Conservation (phyloP, 2,329 filamentous ascomycete genomes). For the Penicillium sp. region DNA sequence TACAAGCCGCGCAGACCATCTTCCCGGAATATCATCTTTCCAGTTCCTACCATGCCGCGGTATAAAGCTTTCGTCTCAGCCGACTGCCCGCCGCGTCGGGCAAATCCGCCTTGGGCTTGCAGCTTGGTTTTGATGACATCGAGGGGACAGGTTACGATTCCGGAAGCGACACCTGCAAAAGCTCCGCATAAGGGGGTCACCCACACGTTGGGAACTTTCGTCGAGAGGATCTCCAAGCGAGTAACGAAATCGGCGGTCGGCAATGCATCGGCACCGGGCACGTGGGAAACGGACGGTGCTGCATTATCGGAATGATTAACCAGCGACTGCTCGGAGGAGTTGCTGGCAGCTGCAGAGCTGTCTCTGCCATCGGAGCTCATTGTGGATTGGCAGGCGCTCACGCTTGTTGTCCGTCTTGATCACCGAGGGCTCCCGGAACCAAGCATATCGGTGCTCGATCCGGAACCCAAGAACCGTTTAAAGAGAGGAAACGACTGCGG, state of each 20-base stretch:
- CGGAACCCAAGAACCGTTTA: slow-evolving; percentile 33
- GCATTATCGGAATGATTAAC: slow-evolving; percentile 21
- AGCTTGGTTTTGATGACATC: slow-evolving; percentile 99
- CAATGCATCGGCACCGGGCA: slow-evolving; percentile 27
- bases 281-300: slow-evolving; percentile 23
- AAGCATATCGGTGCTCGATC: slow-evolving; percentile 41
- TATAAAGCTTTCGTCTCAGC: slow-evolving; percentile 60
- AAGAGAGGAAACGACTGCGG: background rate
- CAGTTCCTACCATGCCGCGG: slow-evolving; percentile 80
- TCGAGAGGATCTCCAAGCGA: slow-evolving; percentile 42
- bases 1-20: slow-evolving; percentile 91
- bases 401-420: slow-evolving; percentile 39
- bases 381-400: slow-evolving; percentile 32
- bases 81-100: slow-evolving; percentile 40
- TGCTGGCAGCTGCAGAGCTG: slow-evolving; percentile 32
- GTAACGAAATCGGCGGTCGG: slow-evolving; percentile 29
- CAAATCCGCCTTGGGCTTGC: slow-evolving; percentile 86
- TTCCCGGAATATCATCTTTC: slow-evolving; percentile 75
- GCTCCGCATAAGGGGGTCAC: slow-evolving; percentile 84
- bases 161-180: slow-evolving; percentile 84
- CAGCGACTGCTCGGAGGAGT: slow-evolving; percentile 28
- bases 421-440: slow-evolving; percentile 41
- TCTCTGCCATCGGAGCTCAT: slow-evolving; percentile 46
- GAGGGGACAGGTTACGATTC: slow-evolving; percentile 90
- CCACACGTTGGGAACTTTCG: slow-evolving; percentile 51